Conservation (phyloP, 352 stramenopile genomes). For the Aphanomyces stellatus region DNA sequence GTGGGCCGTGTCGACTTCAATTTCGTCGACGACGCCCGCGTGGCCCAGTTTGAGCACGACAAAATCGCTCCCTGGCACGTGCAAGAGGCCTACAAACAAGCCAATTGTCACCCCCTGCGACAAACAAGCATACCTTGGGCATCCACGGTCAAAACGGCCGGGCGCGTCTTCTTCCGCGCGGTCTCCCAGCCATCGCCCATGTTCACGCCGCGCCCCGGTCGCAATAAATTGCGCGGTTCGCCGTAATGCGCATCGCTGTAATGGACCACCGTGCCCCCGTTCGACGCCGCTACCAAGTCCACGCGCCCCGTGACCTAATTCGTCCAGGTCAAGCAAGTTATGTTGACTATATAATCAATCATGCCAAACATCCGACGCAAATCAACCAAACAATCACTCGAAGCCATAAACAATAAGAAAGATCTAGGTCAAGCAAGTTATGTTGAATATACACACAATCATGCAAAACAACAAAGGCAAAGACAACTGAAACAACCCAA, state of each 20-base stretch:
- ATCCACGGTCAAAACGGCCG: conserved; percentile 52
- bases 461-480: no score
- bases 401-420: no score
- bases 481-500: no score
- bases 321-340: background rate
- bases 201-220: conserved; percentile 70
- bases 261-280: conserved; percentile 78
- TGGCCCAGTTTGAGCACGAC: conserved; percentile 86
- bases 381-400: no score
- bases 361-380: no score
- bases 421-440: no score
- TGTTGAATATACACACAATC: no score
- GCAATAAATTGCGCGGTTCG: conserved; percentile 88
- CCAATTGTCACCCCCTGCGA: no score
- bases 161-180: conserved; percentile 81
- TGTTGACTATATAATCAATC: no score
- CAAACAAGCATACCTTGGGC: conserved; percentile 31
- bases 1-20: conserved; percentile 91
- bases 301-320: conserved; percentile 23
- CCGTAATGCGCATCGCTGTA: conserved; percentile 95
- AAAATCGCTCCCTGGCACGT: conserved; percentile 86
- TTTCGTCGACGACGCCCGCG: conserved; percentile 44
- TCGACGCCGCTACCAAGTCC: conserved; percentile 76
- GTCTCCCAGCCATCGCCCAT: conserved; percentile 95
- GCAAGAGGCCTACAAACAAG: conserved; percentile 28